Evolutionary conservation across 1,284 basidiomycete genomes (phyloP).

Genomic region (Ustilago lituana): DNA sequence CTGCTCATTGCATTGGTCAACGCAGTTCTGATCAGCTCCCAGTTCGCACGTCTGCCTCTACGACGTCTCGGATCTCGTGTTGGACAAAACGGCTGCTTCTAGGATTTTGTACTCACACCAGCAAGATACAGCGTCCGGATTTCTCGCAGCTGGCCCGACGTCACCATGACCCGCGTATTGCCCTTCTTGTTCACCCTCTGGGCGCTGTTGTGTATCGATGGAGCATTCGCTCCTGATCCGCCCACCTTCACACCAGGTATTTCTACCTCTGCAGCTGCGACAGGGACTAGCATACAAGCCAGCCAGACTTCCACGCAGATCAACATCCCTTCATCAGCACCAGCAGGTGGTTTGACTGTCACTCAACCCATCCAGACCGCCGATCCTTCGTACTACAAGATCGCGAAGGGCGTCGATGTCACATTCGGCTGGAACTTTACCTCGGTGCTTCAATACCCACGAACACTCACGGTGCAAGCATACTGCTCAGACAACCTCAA

Average conservation of each 20-base stretch:
- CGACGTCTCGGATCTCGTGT: no score
- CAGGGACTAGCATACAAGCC: constrained; percentile 12
- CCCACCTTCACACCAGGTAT: constrained; percentile 37
- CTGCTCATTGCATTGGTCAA: no score
- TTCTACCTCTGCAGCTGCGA: background rate
- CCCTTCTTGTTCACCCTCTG: constrained; percentile 26
- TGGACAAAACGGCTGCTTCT: no score
- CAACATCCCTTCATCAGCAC: constrained; percentile 53
- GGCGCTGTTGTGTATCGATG: constrained; percentile 21
- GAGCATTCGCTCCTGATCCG: constrained; percentile 31
- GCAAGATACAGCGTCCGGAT: no score
- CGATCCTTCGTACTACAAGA: constrained; percentile 65
- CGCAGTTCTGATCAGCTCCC: no score
- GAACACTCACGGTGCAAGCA: constrained; percentile 56
- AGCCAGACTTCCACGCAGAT: constrained; percentile 12
- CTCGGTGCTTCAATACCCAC: constrained; percentile 54
- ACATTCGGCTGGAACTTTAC: constrained; percentile 67
- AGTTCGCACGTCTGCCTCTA: no score
- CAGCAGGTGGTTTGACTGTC: constrained; percentile 62
- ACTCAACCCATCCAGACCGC: constrained; percentile 63
- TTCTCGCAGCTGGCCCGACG: no score
- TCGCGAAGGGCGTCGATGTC: constrained; percentile 58
- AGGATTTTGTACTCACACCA: no score
- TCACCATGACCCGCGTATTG: constrained; percentile 17
- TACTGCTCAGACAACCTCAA: constrained; percentile 62